Conservation (phyloP, 2,329 filamentous ascomycete genomes). For the Sarocladium oryzae region DNA sequence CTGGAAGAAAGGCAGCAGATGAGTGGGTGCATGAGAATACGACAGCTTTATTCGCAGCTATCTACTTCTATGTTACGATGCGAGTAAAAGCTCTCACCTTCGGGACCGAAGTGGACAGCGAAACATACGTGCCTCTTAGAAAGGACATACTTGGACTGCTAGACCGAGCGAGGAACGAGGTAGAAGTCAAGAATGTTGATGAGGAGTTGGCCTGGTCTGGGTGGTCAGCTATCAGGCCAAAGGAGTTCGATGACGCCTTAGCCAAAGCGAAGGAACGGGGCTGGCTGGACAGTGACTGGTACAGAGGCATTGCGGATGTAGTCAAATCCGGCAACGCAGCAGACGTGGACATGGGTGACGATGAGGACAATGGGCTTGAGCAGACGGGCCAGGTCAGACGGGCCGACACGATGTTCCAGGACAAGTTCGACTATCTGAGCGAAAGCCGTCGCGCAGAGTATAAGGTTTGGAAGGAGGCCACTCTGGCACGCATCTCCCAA, state of each 20-base stretch:
- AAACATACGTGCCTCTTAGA: constrained; percentile 36
- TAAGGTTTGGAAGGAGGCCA: constrained; percentile 54
- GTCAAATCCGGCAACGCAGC: constrained; percentile 23
- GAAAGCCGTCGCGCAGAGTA: constrained; percentile 56
- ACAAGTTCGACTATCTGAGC: constrained; percentile 64
- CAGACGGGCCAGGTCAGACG: constrained; percentile 38
- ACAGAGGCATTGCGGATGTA: constrained; percentile 49
- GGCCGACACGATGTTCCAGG: constrained; percentile 68
- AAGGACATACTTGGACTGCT: constrained; percentile 41
- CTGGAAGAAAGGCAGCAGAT: constrained; percentile 38
- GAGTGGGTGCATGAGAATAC: constrained; percentile 42
- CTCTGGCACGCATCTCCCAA: constrained; percentile 51
- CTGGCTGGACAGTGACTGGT: constrained; percentile 62
- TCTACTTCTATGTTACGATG: constrained; percentile 54
- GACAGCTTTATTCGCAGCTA: constrained; percentile 49
- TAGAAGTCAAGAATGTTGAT: constrained; percentile 31
- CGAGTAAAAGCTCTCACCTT: constrained; percentile 37
- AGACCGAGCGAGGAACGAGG: constrained; percentile 33
- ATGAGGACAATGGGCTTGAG: constrained; percentile 22
- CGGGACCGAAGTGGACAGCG: constrained; percentile 28
- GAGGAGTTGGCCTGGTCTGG: constrained; percentile 44
- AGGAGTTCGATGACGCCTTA: constrained; percentile 57
- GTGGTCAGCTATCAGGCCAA: constrained; percentile 41
- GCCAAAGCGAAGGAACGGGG: constrained; percentile 47
- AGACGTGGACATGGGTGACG: constrained; percentile 28